Base-by-base conservation (phyloP, 768 basidiomycete genomes). In the Rhodotorula babjevae region DNA sequence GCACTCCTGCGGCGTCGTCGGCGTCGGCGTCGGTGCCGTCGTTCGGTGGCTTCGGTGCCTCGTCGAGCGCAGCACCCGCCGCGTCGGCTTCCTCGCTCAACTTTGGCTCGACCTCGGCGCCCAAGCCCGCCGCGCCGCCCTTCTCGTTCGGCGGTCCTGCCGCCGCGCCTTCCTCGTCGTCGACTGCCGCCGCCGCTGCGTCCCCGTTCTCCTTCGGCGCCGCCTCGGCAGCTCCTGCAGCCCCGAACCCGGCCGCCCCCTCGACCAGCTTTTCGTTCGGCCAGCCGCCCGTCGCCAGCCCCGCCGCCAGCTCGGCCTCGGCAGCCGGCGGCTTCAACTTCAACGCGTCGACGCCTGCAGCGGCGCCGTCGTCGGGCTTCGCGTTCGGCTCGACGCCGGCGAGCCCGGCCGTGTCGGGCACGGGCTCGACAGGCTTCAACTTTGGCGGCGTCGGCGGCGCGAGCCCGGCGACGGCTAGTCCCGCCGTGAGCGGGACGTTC, bases 131-230 rank as follows among this genome's bases (percentile, higher is more conserved):
- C 49, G 36, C 62, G 7, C 7, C 62, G 16, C 10, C 50, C 11
- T 63, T 63, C 50, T 63, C 62, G 23, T 63, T 63, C 61, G 47
- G 50, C 60, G 44, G 44, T 15, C 1, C 60, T 3, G 15, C 60
- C 4, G 31, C 61, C 4, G 10, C 46, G 9, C 18, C 44, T 14
- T 46, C 44, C 36, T 36, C 36, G 36, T 36, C 36, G 36, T 36
- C 60, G 7, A 46, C 46, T 3, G 19, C 29, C 46, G 46, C 60
- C n/a, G 46, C 46, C 60, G 46, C 60, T 3, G 36, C 36, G 0
- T 14, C 55, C n/a, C 16, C 63, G 0, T 64, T 64, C 42, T 10
- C 53, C 2, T 57, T 53, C 29, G 55, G 40, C 55, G 61, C 55
- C 29, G 33, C 42, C 10, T 42, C 61, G 16, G 27, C 62, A 14